Evolutionary conservation across 2,329 filamentous ascomycete genomes (phyloP), one percentile per base, ranked within the genome.

Genomic region (Pseudopithomyces chartarum): DNA sequence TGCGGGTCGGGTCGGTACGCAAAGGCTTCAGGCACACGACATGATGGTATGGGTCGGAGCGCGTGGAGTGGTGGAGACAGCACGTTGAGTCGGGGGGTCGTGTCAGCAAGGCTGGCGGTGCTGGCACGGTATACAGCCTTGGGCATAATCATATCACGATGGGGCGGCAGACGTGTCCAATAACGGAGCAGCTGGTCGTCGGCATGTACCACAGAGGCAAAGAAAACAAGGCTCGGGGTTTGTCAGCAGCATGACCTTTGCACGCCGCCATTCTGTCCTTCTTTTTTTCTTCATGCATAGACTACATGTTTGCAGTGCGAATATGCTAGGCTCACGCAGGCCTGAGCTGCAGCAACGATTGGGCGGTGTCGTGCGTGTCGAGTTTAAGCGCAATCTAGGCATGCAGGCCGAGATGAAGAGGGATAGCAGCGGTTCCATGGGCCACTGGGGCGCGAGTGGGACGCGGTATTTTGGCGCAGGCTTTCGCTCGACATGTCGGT

Each of bases 391-490:
- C 56, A 60, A 52, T 59, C 63, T 70, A 68, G 58, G 33, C 44
- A 61, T 61, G 70, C 67, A 68, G 49, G 57, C 50, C 54, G 55
- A 64, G 62, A 67, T 68, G 65, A 70, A 67, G 61, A 58, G 61
- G 65, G 66, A 69, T 43, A 69, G 64, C 62, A 59, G 59, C 59
- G 60, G 66, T 70, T 67, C 63, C 59, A 54, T 54, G 59, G 52
- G 19, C 36, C 38, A 51, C 40, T 26, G 55, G 38, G 32, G 45
- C 43, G 54, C 47, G 58, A 60, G 66, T 65, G 65, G 66, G 56
- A 62, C 62, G 66, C 65, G 61, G 59, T 60, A 57, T 61, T 65
- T 67, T 65, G 60, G 63, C 63, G 64, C 69, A 71, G 63, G 64
- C 54, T 50, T 66, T 60, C 40, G 46, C 43, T 43, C 29, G 34